Base-by-base conservation (phyloP, 2,329 filamentous ascomycete species). In the Calonectria pauciramosa region DNA sequence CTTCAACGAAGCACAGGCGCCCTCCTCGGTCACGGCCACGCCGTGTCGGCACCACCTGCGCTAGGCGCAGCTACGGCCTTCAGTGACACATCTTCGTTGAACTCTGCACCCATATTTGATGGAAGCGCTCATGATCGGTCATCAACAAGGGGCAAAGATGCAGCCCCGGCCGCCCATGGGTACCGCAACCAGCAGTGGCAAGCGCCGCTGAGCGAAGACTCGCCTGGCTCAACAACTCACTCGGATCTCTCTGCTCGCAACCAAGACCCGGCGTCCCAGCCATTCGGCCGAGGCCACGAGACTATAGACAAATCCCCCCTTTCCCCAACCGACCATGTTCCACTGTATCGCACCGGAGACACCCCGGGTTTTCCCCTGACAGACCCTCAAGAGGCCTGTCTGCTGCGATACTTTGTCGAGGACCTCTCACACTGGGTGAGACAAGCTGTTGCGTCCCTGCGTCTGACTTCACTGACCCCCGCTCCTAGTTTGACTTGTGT, bases 341-440 rank as follows among this genome's bases (percentile, higher is more conserved):
- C 41, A 26, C 36, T 47, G 13, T 72, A 68, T 69, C 77, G 52
- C 38, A 36, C 26, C 11, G 56, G n/a, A n/a, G 77, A 75, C 54
- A 18, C 59, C 1, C 71, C 51, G 0, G 65, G 32, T 20, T 85
- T 85, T 23, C 85, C 85, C 0, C 68, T 86, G 0, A 73, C 81
- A 18, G 80, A 85, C 69, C 80, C 82, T 1, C 85, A 86, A 8
- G 85, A 86, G 64, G 85, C 85, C 0, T 86, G 85, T 34, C 75
- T 86, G 7, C 76, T 86, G 16, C 77, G 84, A 4, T 86, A 86
- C 66, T 86, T 85, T 72, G 80, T 85, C 13, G 85, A 86, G 34
- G 85, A 86, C 60, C 79, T 86, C 14, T 85, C 85, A 11, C 84
- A 84, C 63, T 86, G 85, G 85, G 85, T 86, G 80, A 64, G 76